phyloP scores from a whole-genome alignment of 179 eudicot genomes.

The Beta corolliflora region DNA sequence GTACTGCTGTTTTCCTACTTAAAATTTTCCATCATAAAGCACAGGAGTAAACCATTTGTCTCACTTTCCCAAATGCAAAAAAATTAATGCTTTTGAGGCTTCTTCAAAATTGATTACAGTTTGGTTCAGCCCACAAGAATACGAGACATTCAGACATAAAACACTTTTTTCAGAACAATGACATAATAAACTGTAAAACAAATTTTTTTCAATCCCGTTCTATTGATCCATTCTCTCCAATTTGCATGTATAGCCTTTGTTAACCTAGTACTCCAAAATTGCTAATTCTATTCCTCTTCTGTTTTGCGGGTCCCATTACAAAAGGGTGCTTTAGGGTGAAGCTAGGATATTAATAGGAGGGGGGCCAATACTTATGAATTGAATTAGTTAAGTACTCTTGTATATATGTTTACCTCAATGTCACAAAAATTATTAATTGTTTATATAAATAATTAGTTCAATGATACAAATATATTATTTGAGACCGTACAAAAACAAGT shows the following conservation, averaged over 20 bases:
- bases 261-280: not conserved
- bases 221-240: not conserved
- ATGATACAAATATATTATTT: no score
- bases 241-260: not conserved
- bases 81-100: not conserved
- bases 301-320: not conserved
- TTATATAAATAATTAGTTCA: no score
- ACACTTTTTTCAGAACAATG: not conserved
- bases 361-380: no score
- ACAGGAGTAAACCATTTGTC: not conserved
- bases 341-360: no score
- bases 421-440: no score
- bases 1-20: not conserved
- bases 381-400: no score
- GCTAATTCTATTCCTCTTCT: not conserved
- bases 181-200: no score
- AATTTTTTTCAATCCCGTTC: not conserved
- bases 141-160: not conserved
- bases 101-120: not conserved
- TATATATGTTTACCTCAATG: no score
- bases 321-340: not conserved
- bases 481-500: no score
- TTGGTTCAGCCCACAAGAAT: not conserved
- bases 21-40: not conserved
- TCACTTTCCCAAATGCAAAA: not conserved